phyloP scores from a whole-genome alignment of 495 filamentous ascomycete genomes.

The Pyronema domesticum region DNA sequence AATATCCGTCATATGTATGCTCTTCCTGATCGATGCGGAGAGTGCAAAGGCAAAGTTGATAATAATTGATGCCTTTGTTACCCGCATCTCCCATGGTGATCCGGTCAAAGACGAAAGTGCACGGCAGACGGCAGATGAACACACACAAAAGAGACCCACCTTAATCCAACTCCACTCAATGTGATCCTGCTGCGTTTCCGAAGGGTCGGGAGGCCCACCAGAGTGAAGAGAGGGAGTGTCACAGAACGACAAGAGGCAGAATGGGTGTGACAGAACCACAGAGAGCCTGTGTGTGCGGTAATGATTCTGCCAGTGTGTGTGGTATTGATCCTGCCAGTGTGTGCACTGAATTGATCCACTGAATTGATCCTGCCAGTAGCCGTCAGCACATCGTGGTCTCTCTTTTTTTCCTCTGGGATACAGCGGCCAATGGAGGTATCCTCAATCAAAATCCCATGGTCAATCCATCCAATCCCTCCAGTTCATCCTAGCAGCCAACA shows the following conservation, averaged over 20 bases:
- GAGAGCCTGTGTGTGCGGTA: no score
- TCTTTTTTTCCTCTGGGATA: neutral
- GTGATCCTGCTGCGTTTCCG: neutral
- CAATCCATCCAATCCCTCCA: neutral
- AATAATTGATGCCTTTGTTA: neutral
- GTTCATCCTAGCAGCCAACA: neutral
- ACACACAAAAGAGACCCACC: neutral
- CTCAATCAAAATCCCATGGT: neutral
- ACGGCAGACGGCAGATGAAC: neutral
- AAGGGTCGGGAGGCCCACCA: neutral
- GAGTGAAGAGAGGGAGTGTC: neutral
- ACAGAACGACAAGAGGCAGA: neutral
- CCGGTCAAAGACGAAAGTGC: neutral
- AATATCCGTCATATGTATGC: neutral
- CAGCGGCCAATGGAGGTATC: neutral
- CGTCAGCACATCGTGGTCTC: neutral
- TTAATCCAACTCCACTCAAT: neutral
- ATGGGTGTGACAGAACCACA: no score
- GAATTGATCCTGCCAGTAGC: neutral
- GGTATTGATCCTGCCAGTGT: no score
- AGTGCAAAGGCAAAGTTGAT: neutral
- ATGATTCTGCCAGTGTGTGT: no score
- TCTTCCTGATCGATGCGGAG: neutral
- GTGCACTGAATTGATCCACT: no score
- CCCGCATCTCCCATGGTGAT: neutral